A percentile compares a stretch with the other conserved stretches of the same genome.
These are phyloP conservation scores for Suhomyces taliae DNA, from an alignment of 1,139 yeast species.

Conservation along the genomic window DNA sequence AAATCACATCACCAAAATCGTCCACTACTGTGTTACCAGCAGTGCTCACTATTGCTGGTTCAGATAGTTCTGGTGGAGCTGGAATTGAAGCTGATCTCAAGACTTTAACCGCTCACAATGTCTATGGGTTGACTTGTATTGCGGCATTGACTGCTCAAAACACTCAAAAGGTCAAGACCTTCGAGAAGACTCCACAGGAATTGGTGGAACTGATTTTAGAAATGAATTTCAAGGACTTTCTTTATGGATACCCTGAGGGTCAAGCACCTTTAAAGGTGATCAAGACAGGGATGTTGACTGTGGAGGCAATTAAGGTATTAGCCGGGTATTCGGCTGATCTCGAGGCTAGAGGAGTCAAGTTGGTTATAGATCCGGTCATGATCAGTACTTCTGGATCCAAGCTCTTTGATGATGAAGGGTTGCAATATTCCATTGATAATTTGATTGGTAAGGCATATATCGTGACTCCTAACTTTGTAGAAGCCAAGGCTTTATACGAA, in stretches of 20 bases:
- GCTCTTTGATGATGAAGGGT: slow-evolving; percentile 50
- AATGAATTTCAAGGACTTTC: slow-evolving; percentile 62
- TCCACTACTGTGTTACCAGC: slow-evolving; percentile 28
- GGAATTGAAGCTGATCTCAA: slow-evolving; percentile 93
- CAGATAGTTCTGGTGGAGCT: slow-evolving; percentile 93
- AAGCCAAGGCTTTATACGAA: slow-evolving; percentile 49
- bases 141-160: slow-evolving; percentile 87
- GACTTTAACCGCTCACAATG: slow-evolving; percentile 75
- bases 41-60: slow-evolving; percentile 74
- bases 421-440: slow-evolving; percentile 43
- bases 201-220: slow-evolving; percentile 50
- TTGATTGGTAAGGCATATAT: slow-evolving; percentile 58
- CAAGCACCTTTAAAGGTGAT: slow-evolving; percentile 53
- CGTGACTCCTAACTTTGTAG: slow-evolving; percentile 76
- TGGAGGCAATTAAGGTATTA: slow-evolving; percentile 54
- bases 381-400: slow-evolving; percentile 74
- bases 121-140: slow-evolving; percentile 79
- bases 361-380: slow-evolving; percentile 83
- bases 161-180: slow-evolving; percentile 56
- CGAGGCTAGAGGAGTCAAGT: slow-evolving; percentile 27
- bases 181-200: slow-evolving; percentile 47
- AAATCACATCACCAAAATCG: background rate
- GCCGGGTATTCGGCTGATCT: slow-evolving; percentile 31
- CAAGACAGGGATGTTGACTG: slow-evolving; percentile 80
- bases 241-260: slow-evolving; percentile 28